phyloP scores from a whole-genome alignment of 345 rosid genomes.

The Gynandropsis gynandra region DNA sequence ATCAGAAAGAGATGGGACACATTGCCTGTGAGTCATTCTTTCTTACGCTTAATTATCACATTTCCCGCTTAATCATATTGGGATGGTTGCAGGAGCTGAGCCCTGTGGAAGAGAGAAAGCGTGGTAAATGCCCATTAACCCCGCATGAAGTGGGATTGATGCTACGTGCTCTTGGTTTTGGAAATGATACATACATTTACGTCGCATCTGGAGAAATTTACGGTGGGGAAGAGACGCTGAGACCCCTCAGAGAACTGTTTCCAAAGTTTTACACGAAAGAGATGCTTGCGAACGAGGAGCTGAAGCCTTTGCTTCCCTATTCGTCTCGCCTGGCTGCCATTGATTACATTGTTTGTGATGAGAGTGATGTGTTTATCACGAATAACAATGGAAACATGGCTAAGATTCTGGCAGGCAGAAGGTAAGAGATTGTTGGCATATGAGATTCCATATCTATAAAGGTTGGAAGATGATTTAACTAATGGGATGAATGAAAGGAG shows the following conservation, averaged over 20 bases:
- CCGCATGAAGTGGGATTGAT: slow-evolving; percentile 96
- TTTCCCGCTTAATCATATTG: too few species aligned
- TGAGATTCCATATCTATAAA: not conserved
- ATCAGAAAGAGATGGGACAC: slow-evolving; percentile 96
- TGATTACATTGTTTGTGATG: slow-evolving; percentile 86
- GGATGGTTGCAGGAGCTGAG: slow-evolving; percentile 57
- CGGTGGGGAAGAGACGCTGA: slow-evolving; percentile 86
- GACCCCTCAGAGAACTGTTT: slow-evolving; percentile 78
- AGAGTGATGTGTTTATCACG: slow-evolving; percentile 91
- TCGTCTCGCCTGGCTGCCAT: slow-evolving; percentile 93
- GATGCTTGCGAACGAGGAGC: slow-evolving; percentile 71
- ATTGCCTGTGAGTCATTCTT: slow-evolving; percentile 19
- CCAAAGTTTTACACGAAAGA: slow-evolving; percentile 96
- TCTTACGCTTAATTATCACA: too few species aligned
- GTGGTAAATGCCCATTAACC: slow-evolving; percentile 95
- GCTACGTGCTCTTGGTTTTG: slow-evolving; percentile 91
- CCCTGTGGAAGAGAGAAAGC: slow-evolving; percentile 76
- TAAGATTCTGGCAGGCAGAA: slow-evolving; percentile 95
- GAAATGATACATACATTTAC: slow-evolving; percentile 73
- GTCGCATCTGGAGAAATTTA: slow-evolving; percentile 99
- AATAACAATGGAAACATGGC: slow-evolving; percentile 99
- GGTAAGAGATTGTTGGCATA: slow-evolving; percentile 47
- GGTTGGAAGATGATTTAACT: not conserved
- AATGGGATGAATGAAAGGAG: slow-evolving; percentile 44
- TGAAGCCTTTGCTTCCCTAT: slow-evolving; percentile 62